A percentile compares a stretch with the other conserved stretches of the same genome.
phyloP scores from a whole-genome alignment of 2,329 filamentous ascomycete genomes.

The Xylariaceae sp. region DNA sequence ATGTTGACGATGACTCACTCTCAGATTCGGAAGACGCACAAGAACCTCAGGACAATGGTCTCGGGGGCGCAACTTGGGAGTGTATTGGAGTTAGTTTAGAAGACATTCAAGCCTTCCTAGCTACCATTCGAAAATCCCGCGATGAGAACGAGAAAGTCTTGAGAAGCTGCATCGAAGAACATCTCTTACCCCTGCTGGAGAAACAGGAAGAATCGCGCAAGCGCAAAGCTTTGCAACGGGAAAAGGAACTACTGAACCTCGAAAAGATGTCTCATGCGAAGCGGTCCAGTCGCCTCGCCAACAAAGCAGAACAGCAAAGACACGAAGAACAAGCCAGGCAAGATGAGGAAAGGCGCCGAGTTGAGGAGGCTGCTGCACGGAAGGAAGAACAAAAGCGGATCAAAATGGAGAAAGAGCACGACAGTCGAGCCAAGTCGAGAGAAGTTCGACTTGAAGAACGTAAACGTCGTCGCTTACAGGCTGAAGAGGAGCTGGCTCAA shows the following conservation, averaged over 20 bases:
- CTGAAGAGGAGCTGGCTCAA: conserved; percentile 77
- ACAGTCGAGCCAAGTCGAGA: conserved; percentile 75
- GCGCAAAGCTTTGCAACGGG: conserved; percentile 60
- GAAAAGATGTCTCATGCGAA: conserved; percentile 92
- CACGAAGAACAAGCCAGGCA: conserved; percentile 68
- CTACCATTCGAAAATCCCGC: conserved; percentile 67
- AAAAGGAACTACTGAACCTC: conserved; percentile 75
- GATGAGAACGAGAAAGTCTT: conserved; percentile 83
- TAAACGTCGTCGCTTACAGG: conserved; percentile 74
- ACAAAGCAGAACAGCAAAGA: conserved; percentile 73
- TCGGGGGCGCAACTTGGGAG: conserved; percentile 82
- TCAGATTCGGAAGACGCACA: conserved; percentile 23
- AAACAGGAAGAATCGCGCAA: conserved; percentile 73
- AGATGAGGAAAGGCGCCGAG: conserved; percentile 61
- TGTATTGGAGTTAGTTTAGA: conserved; percentile 78
- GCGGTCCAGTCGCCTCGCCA: conserved; percentile 82
- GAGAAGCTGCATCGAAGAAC: conserved; percentile 64
- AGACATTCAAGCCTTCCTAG: conserved; percentile 70
- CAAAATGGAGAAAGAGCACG: conserved; percentile 66
- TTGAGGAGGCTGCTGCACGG: conserved; percentile 60
- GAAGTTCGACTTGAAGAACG: conserved; percentile 84
- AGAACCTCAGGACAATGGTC: conserved; percentile 52
- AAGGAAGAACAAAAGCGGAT: conserved; percentile 61
- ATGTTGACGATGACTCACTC: conserved; percentile 30
- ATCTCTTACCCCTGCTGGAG: conserved; percentile 81